Evolutionary conservation across 1,139 yeast genomes (phyloP), one percentile per base, ranked within the genome.

Genomic region (Wickerhamomyces sp.): DNA sequence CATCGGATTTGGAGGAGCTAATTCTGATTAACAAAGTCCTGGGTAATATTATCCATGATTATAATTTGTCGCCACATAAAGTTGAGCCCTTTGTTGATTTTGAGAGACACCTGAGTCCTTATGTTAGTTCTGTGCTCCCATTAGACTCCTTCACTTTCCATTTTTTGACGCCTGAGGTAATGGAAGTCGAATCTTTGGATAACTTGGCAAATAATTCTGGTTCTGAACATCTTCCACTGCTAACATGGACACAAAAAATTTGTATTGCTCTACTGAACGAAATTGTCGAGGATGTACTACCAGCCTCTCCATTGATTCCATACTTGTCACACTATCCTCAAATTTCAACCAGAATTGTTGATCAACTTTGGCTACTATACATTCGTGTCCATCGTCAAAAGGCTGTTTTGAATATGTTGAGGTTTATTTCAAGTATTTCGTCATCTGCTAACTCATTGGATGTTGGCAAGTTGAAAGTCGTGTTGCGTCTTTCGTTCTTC

Each of bases 401-500:
- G 7, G 48, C 33, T 6, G 37, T 36, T n/a, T 31, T 34, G 6
- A 7, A 32, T 8, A 11, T 52, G 8, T 24, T 21, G 3, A 27
- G 34, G 11, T 41, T 48, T 22, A 16, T 52, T 3, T 17, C 29
- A 3, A 36, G 28, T 32, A 23, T 32, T 30, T 27, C 36, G 26
- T 26, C 23, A 4, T 6, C 14, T 6, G 23, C 53, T 59, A n/a
- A 52, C 43, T 20, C 44, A 51, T 16, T 56, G 54, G 14, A 52
- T 15, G 17, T 11, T 12, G 35, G 55, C 1, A 58, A 60, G 22
- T 40, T 61, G 6, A 50, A 51, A 4, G 39, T 69, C 2, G 54
- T 75, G 21, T 45, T 72, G 12, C 55, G 63, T 12, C 46, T 73
- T 9, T 34, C 74, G 3, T 51, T 73, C 5, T 40, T 66, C 14